phyloP scores from a whole-genome alignment of 352 stramenopile genomes.

The Globisporangium polare region DNA sequence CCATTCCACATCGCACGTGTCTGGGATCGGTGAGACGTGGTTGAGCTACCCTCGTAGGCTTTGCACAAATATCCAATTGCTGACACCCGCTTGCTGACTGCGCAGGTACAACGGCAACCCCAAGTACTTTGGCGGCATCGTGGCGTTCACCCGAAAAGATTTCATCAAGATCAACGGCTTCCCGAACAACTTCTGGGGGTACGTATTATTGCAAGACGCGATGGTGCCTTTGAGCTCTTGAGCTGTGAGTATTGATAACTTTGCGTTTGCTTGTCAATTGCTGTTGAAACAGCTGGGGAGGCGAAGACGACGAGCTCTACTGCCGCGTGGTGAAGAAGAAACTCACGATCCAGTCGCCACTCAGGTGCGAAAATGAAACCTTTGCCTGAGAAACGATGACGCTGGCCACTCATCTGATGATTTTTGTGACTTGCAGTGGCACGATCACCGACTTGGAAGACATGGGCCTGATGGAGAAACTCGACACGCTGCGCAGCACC shows the following conservation, averaged over 20 bases:
- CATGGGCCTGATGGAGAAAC: constrained; percentile 38
- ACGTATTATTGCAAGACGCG: background rate
- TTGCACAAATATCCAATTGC: background rate
- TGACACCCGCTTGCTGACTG: background rate
- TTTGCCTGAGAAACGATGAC: background rate
- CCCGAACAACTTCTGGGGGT: constrained; percentile 94
- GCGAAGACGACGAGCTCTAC: constrained; percentile 56
- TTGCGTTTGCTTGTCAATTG: background rate
- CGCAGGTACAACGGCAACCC: constrained; percentile 88
- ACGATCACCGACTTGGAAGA: constrained; percentile 45
- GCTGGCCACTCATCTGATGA: background rate
- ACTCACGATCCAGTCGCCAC: constrained; percentile 32
- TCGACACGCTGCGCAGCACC: constrained; percentile 29
- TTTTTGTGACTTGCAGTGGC: constrained; percentile 23
- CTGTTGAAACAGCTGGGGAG: constrained; percentile 27
- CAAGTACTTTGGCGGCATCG: constrained; percentile 94
- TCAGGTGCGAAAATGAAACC: constrained; percentile 17
- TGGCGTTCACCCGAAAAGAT: constrained; percentile 83
- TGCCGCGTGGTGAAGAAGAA: constrained; percentile 49
- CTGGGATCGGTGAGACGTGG: constrained; percentile 70
- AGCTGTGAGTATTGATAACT: background rate
- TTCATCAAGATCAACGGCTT: constrained; percentile 95
- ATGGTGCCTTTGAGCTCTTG: background rate
- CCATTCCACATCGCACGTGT: constrained; percentile 93
- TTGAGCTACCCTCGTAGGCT: background rate